Conservation (phyloP, 192 early-diverging fungal species). For the Anaeromyces robustus region DNA sequence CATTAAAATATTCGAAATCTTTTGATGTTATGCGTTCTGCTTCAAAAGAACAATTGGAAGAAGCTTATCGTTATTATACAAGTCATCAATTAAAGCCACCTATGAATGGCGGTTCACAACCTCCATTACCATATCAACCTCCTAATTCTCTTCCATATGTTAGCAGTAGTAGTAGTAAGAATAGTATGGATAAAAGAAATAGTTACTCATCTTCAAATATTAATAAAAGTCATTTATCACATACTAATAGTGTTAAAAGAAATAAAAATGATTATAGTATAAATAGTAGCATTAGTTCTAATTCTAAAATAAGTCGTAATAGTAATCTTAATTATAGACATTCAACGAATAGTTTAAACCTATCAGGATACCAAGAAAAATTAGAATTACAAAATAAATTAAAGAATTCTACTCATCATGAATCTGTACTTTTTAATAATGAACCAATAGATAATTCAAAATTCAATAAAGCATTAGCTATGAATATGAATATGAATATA, state of each 20-base stretch:
- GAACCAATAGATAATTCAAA: no score
- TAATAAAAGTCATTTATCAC: no score
- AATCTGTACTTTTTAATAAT: neutral
- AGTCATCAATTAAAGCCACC: no score
- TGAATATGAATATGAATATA: no score
- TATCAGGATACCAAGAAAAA: neutral
- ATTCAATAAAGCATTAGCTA: no score
- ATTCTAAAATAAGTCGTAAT: neutral
- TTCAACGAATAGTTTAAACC: neutral
- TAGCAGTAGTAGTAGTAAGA: neutral
- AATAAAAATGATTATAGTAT: neutral
- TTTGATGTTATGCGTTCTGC: neutral
- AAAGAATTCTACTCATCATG: neutral
- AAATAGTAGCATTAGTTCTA: neutral
- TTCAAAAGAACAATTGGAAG: neutral
- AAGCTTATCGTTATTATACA: neutral
- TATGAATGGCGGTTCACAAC: no score
- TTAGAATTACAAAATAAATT: neutral
- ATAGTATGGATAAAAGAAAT: no score
- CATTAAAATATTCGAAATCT: neutral
- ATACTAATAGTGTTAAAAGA: no score
- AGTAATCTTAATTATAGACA: neutral
- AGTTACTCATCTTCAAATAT: no score
- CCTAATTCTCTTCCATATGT: neutral
- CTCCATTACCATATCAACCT: neutral